Percentiles rank a stretch among this genome's conserved stretches.
These are phyloP conservation scores for Auriscalpium microsporum DNA, from an alignment of 768 basidiomycete species.

Conservation along the genomic window DNA sequence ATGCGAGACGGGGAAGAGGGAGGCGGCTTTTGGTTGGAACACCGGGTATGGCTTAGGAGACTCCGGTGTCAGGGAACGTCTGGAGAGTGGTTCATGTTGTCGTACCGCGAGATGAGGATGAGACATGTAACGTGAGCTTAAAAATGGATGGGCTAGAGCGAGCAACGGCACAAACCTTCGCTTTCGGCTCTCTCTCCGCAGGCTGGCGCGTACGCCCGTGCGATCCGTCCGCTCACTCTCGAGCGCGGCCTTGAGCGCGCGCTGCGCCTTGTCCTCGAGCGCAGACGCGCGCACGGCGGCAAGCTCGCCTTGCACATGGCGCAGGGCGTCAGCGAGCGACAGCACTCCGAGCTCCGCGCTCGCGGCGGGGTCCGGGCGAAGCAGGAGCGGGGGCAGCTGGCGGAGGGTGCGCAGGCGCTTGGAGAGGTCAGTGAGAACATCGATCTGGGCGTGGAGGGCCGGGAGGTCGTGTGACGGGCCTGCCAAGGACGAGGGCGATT, in stretches of 20 bases:
- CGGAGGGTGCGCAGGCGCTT: conserved; percentile 12
- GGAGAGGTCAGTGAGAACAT: conserved; percentile 10
- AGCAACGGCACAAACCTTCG: conserved; percentile 38
- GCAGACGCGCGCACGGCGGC: conserved; percentile 40
- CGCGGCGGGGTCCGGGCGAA: conserved; percentile 5
- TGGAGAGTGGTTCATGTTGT: conserved; percentile 4
- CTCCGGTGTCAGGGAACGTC: conserved; percentile 46
- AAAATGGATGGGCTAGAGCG: neutral
- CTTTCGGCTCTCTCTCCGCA: conserved; percentile 45
- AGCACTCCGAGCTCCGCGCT: conserved; percentile 3
- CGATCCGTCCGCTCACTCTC: conserved; percentile 48
- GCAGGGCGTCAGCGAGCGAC: neutral
- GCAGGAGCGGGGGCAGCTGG: conserved; percentile 6
- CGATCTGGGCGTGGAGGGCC: conserved; percentile 13
- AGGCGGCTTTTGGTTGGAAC: conserved; percentile 29
- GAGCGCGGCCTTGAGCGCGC: conserved; percentile 45
- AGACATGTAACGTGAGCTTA: neutral
- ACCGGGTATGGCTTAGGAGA: conserved; percentile 53
- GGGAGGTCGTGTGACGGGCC: neutral
- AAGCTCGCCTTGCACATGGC: conserved; percentile 31
- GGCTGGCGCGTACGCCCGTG: conserved; percentile 36
- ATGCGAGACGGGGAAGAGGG: conserved; percentile 36
- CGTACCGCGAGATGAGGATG: neutral
- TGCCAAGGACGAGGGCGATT: neutral
- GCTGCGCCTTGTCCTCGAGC: conserved; percentile 45